Percentiles rank a stretch among this genome's conserved stretches.
Evolutionary conservation across 306 rosid genomes (phyloP).

Genomic region (Ziziphus jujuba): DNA sequence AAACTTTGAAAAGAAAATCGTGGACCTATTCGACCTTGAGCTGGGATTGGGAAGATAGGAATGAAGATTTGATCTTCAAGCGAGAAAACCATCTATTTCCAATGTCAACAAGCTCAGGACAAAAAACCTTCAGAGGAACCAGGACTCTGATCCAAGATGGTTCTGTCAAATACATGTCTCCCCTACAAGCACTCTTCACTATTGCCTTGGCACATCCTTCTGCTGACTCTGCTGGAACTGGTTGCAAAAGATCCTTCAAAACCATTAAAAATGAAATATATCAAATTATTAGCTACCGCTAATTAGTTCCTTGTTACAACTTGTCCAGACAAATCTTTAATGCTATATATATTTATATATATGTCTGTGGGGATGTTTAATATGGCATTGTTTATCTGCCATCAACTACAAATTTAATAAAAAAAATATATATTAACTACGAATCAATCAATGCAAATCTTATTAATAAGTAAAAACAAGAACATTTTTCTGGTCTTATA

Average conservation of each 20-base stretch:
- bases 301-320: too few species aligned
- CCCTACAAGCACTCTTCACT: conserved; percentile 36
- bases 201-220: conserved; percentile 29
- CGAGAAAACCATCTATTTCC: neutral
- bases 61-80: too few species aligned
- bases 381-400: neutral
- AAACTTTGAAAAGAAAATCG: too few species aligned
- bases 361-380: too few species aligned
- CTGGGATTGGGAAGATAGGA: too few species aligned
- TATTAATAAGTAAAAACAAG: too few species aligned
- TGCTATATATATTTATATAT: too few species aligned
- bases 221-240: conserved; percentile 15
- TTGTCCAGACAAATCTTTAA: too few species aligned
- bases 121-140: conserved; percentile 7
- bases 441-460: too few species aligned
- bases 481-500: too few species aligned
- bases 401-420: neutral
- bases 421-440: too few species aligned
- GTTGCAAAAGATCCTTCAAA: conserved; percentile 9
- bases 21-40: too few species aligned
- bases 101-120: neutral
- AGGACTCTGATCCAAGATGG: conserved; percentile 27
- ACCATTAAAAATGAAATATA: neutral
- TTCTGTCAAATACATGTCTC: conserved; percentile 36
- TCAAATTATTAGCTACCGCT: neutral